Percentiles rank a stretch among this genome's conserved stretches.
Conservation (phyloP, 495 filamentous ascomycete species). For the Penicillium macrosclerotiorum region DNA sequence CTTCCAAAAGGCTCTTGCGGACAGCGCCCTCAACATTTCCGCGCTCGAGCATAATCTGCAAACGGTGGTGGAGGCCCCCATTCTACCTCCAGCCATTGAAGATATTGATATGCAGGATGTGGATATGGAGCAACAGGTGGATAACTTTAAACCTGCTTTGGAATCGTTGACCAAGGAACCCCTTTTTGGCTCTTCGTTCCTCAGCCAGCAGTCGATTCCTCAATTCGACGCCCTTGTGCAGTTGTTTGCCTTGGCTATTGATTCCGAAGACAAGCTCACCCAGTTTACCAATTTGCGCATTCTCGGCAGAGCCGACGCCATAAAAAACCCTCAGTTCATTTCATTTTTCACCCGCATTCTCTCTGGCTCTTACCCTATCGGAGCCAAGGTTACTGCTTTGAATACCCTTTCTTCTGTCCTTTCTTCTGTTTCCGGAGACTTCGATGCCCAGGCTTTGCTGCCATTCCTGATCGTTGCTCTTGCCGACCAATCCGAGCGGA, state of each 20-base stretch:
- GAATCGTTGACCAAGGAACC: conserved; percentile 33
- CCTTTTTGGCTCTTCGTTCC: conserved; percentile 33
- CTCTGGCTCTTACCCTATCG: conserved; percentile 65
- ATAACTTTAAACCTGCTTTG: conserved; percentile 38
- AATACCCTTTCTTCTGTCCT: conserved; percentile 55
- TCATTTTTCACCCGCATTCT: conserved; percentile 76
- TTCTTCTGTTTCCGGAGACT: conserved; percentile 41
- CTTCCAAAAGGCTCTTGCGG: conserved; percentile 57
- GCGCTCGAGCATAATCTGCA: conserved; percentile 69
- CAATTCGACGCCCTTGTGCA: conserved; percentile 57
- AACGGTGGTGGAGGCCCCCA: conserved; percentile 55
- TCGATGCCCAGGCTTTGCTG: conserved; percentile 73
- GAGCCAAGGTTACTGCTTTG: conserved; percentile 66
- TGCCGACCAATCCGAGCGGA: conserved; percentile 66
- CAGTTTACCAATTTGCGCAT: conserved; percentile 58
- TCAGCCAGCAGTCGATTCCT: conserved; percentile 32
- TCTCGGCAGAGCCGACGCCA: conserved; percentile 53
- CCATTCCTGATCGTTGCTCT: conserved; percentile 76
- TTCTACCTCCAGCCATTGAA: conserved; percentile 36
- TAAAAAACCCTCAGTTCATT: conserved; percentile 62
- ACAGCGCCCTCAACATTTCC: conserved; percentile 62
- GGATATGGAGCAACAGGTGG: conserved; percentile 30
- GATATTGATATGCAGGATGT: conserved; percentile 53
- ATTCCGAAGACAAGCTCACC: conserved; percentile 48
- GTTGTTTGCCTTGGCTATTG: conserved; percentile 59